Base-by-base conservation (phyloP, 495 filamentous ascomycete genomes). In the Acidomyces sp. region DNA sequence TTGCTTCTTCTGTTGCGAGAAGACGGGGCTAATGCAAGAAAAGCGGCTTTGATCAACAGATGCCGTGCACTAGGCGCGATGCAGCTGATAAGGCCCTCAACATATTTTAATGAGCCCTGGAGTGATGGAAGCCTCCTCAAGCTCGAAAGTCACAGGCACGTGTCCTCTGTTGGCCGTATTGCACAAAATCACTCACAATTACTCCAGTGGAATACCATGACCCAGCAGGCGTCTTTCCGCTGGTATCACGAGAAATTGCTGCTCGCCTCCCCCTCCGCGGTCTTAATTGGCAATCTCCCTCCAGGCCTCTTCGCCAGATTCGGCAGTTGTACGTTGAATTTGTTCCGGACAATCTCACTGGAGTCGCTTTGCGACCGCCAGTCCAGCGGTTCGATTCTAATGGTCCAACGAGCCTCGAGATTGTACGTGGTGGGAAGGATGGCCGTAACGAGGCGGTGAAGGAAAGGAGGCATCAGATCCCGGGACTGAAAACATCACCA, bases 211-310 rank as follows among this genome's bases (percentile, higher is more conserved):
- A 67, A 54, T 97, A 93, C 59, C 83, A 78, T 62, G 90, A 97
- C 60, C 88, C 92, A 11, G 80, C 78, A 47, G 80, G 79, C 37
- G 69, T 93, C 36, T 96, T 85, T 54, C 74, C 80, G 41, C 68
- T 82, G 13, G 63, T 96, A n/a, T 78, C 81, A 7, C 67, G 79
- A 1, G 69, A 84, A 42, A 68, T 96, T 41, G 71, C 80, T 31
- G 63, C 77, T 34, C 78, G 85, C 29, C 70, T 97, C 3, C 90
- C 90, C 9, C 68, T 97, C n/a, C 78, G 77, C 39, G 88, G 94
- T 56, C 76, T 97, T 32, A 81, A 95, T 56, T 97, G 90, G 90
- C 90, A 93, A 58, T 93, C 92, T 5, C 80, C 90, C 33, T 78
- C 77, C 19, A 79, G 90, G 7, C 88, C 92, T 7, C 65, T 93